A percentile compares a stretch with the other conserved stretches of the same genome.
Evolutionary conservation across 148 eudicot genomes (phyloP).

Genomic region (Tetragonia tetragonoides): DNA sequence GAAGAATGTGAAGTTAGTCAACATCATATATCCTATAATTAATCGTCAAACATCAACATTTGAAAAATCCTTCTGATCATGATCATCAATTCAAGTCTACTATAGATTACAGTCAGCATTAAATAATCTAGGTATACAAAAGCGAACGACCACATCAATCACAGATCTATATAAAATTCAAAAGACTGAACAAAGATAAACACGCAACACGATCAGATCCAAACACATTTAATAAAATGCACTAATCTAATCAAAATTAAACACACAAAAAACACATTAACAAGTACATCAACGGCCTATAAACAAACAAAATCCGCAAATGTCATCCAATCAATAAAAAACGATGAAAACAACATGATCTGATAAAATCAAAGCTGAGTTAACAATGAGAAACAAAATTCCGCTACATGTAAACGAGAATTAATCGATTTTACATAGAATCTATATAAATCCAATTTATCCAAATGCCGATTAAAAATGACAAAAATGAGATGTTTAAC

Average conservation of each 20-base stretch:
- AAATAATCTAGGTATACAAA: neutral
- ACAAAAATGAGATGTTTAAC: neutral
- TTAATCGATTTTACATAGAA: neutral
- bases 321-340: neutral
- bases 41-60: neutral
- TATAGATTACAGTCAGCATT: neutral
- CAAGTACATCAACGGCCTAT: neutral
- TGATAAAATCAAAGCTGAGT: neutral
- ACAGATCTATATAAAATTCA: slow-evolving; percentile 20
- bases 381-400: neutral
- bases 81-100: neutral
- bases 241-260: neutral
- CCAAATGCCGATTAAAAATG: slow-evolving; percentile 2
- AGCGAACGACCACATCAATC: neutral
- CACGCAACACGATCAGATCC: slow-evolving; percentile 18
- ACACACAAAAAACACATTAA: neutral
- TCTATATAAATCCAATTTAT: neutral
- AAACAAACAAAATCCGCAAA: neutral
- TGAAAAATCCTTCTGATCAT: neutral
- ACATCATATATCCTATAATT: neutral
- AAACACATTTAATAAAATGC: neutral
- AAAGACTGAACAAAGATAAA: neutral
- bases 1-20: neutral
- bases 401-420: neutral
- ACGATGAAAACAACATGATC: neutral